A percentile compares a stretch with the other conserved stretches of the same genome.
Conservation (phyloP, 1,139 yeast genomes). For the Hansenula lynferdii region DNA sequence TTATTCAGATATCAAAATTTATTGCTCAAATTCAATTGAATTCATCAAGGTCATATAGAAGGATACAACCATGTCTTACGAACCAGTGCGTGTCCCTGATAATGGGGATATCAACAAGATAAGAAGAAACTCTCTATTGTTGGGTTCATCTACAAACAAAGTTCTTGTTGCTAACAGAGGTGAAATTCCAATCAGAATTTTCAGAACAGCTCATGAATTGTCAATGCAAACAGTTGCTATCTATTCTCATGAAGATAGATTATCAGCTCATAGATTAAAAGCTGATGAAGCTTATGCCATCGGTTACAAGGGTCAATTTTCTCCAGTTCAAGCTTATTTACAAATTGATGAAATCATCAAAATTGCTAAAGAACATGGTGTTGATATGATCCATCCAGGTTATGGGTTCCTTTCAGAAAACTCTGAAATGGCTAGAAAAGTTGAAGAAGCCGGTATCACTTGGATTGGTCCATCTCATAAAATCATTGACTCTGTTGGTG, state of each 20-base stretch:
- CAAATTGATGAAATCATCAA: constrained; percentile 93
- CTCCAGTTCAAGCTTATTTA: constrained; percentile 95
- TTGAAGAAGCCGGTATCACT: constrained; percentile 84
- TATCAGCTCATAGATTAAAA: constrained; percentile 91
- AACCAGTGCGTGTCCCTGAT: constrained; percentile 14
- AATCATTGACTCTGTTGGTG: constrained; percentile 96
- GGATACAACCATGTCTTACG: constrained; percentile 10
- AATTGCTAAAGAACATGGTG: constrained; percentile 84
- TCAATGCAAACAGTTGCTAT: constrained; percentile 98
- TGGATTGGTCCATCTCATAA: constrained; percentile 94
- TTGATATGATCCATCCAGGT: constrained; percentile 98
- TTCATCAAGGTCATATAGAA: background rate
- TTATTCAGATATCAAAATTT: too few relatives aligned
- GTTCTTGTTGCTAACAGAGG: constrained; percentile 94
- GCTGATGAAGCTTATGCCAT: constrained; percentile 92
- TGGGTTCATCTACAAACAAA: constrained; percentile 50
- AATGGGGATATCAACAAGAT: constrained; percentile 36
- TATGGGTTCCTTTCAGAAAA: constrained; percentile 95
- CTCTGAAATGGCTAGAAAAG: constrained; percentile 90
- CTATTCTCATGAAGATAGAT: constrained; percentile 92
- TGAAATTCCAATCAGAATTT: constrained; percentile 85
- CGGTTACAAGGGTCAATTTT: constrained; percentile 82
- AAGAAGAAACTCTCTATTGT: constrained; percentile 50
- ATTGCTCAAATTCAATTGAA: too few relatives aligned
- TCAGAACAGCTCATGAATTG: constrained; percentile 96